Evolutionary conservation across 2,329 filamentous ascomycete genomes (phyloP).

Genomic region (Fusarium sp.): DNA sequence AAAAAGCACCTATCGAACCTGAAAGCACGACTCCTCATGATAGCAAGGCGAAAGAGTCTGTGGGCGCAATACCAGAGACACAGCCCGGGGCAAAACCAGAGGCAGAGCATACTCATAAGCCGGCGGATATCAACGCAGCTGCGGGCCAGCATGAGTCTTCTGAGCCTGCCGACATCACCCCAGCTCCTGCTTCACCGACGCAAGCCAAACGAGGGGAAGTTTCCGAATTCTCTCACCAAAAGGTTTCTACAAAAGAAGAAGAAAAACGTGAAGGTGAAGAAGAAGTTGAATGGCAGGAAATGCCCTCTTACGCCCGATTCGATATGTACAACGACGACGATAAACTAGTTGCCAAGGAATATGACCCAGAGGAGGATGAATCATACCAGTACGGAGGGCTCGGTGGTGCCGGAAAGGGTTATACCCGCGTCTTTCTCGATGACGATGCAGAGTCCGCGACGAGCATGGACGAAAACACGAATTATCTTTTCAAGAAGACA

Average conservation of each 20-base stretch:
- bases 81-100: conserved; percentile 3
- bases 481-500: conserved; percentile 89
- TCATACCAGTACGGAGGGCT: conserved; percentile 79
- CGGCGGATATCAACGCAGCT: conserved; percentile 18
- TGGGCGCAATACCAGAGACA: conserved; percentile 8
- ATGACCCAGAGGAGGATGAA: conserved; percentile 77
- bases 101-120: conserved; percentile 7
- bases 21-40: conserved; percentile 27
- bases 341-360: conserved; percentile 85
- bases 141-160: conserved; percentile 20
- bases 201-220: conserved; percentile 48
- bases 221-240: conserved; percentile 95
- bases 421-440: conserved; percentile 93
- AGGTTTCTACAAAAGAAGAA: conserved; percentile 71
- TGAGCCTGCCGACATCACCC: conserved; percentile 35
- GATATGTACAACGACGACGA: conserved; percentile 98
- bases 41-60: conserved; percentile 10
- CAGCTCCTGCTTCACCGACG: conserved; percentile 17
- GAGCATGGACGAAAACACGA: conserved; percentile 96
- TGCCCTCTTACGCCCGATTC: conserved; percentile 93
- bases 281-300: conserved; percentile 88
- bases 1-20: conserved; percentile 16
- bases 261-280: conserved; percentile 62
- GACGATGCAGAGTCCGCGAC: conserved; percentile 95
- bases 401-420: conserved; percentile 92